Evolutionary conservation across 352 stramenopile genomes (phyloP).

Genomic region (Pythium sukuiense): DNA sequence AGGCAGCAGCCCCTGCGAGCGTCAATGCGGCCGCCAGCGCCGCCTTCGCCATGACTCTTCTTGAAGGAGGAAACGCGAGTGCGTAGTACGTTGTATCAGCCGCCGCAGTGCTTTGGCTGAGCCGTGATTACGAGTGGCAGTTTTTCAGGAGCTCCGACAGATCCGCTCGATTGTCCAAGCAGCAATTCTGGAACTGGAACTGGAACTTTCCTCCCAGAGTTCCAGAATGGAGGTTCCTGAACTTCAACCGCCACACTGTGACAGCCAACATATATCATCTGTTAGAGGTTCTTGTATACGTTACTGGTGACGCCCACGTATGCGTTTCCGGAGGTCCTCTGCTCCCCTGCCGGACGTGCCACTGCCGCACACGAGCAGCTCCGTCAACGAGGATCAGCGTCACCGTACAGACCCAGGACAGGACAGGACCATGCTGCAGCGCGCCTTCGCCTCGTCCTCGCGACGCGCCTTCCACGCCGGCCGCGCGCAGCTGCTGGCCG

Average conservation of each 20-base stretch:
- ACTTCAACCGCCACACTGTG: background rate
- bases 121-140: too few species aligned
- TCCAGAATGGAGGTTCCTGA: background rate
- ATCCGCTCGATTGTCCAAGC: constrained; percentile 2
- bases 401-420: background rate
- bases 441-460: constrained; percentile 16
- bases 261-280: constrained; percentile 8
- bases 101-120: too few species aligned
- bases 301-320: background rate
- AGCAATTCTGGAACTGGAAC: constrained; percentile 6
- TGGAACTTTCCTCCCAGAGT: constrained; percentile 1
- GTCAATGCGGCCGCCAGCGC: constrained; percentile 25
- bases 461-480: constrained; percentile 54
- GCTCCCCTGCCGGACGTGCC: constrained; percentile 1
- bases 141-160: background rate
- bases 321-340: background rate
- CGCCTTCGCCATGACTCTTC: background rate
- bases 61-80: too few species aligned
- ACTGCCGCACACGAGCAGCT: constrained; percentile 5
- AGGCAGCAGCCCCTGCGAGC: constrained; percentile 23
- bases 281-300: background rate
- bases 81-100: too few species aligned
- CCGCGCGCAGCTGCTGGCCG: constrained; percentile 32
- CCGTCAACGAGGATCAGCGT: background rate
- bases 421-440: constrained; percentile 24